phyloP scores from a whole-genome alignment of 331 rosid species.

The Prunus yedoensis region DNA sequence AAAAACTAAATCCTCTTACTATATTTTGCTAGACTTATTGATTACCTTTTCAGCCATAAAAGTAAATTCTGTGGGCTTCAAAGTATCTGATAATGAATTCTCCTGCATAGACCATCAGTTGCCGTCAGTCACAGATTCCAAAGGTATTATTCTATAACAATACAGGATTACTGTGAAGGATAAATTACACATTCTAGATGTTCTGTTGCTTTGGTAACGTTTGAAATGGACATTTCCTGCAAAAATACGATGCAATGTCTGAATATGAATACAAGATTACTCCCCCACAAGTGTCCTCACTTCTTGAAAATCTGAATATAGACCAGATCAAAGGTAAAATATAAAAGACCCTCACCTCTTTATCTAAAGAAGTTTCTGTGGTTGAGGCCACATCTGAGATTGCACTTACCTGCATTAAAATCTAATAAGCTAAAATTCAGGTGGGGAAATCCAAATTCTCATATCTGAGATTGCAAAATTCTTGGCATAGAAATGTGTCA shows the following conservation, averaged over 20 bases:
- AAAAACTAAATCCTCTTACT: background rate
- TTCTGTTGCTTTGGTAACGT: constrained; percentile 24
- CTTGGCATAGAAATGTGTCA: background rate
- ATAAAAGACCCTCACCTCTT: constrained; percentile 19
- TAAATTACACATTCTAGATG: constrained; percentile 22
- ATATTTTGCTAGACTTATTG: background rate
- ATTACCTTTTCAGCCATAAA: constrained; percentile 39
- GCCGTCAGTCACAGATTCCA: background rate
- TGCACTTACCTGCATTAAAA: constrained; percentile 32
- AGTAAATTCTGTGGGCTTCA: constrained; percentile 22
- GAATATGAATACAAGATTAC: constrained; percentile 10
- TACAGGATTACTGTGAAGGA: constrained; percentile 8
- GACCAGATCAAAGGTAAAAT: background rate
- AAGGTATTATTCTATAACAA: background rate
- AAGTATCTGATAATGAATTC: constrained; percentile 19
- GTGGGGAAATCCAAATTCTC: background rate
- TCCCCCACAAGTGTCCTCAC: background rate
- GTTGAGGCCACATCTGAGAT: constrained; percentile 16
- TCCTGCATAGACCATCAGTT: constrained; percentile 34
- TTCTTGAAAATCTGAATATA: background rate
- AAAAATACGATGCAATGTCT: background rate
- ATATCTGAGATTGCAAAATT: background rate
- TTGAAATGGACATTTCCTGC: constrained; percentile 32
- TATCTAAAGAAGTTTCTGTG: constrained; percentile 18
- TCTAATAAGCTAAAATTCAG: constrained; percentile 1